Evolutionary conservation across 495 filamentous ascomycete species (phyloP), one percentile per base, ranked within the genome.

Genomic region (Trichoderma virens): DNA sequence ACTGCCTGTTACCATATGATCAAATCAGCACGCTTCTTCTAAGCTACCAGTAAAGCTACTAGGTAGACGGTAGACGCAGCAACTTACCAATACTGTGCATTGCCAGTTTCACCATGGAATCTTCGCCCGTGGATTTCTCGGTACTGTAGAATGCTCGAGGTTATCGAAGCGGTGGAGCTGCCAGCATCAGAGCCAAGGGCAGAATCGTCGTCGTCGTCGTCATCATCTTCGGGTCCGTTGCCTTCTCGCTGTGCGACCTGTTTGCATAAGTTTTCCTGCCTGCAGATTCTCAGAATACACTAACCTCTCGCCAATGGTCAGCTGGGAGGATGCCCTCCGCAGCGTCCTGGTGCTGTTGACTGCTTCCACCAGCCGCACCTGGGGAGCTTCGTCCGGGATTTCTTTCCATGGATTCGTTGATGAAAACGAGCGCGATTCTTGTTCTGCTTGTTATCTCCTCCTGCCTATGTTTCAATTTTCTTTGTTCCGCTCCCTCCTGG

Each of bases 151-250:
- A 83, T 77, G 60, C 72, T 78, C 0, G 74, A 70, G 8, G 75
- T 71, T 8, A 83, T 63, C 20, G 80, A 82, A 1, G 73, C 74
- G 25, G 80, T 82, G 3, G 73, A 74, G 60, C 71, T 72, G 25
- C 59, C 59, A 13, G 71, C 62, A 60, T 75, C 74, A 34, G 72
- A 68, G 32, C 70, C 75, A 27, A 74, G 66, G 1, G 73, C 69
- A 6, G 77, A 80, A 56, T 79, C 76, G 32, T 43, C 66, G 45
- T 80, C 75, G 30, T 73, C 69, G 39, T 70, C 56, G 35, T 45
- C 28, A 61, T 61, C 31, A 11, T 34, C 34, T 13, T 35, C 34
- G 6, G 34, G 34, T 13, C 34, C 31, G 8, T 39, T 7, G 59
- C 23, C 59, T 23, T 20, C 20, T 30, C 16, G 30, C 13, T 30